These are phyloP conservation scores for Eucalyptus tenuipes DNA, from an alignment of 345 rosid species.

Conservation along the genomic window DNA sequence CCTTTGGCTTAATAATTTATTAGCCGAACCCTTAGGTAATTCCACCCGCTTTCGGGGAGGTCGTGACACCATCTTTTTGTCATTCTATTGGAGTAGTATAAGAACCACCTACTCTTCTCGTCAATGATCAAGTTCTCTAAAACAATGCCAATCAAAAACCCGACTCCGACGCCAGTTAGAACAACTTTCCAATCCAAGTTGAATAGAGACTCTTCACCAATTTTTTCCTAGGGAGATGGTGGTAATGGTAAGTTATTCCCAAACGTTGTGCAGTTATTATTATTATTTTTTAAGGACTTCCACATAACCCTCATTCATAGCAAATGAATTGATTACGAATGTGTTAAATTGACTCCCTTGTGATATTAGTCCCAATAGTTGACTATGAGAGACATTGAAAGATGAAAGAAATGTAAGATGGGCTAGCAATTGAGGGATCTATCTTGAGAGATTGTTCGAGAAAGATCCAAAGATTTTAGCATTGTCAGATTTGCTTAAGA, in stretches of 20 bases:
- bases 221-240: no score
- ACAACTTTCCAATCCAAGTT: no score
- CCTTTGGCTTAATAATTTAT: no score
- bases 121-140: no score
- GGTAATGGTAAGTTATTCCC: no score
- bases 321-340: not conserved
- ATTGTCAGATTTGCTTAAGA: not conserved
- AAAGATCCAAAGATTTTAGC: not conserved
- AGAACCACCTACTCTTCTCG: no score
- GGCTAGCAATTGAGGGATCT: not conserved
- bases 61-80: no score
- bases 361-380: not conserved
- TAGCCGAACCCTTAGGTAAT: no score
- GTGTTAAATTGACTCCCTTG: not conserved
- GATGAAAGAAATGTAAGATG: not conserved
- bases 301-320: not conserved
- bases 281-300: not conserved
- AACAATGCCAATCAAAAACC: no score
- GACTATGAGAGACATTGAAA: not conserved
- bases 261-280: not conserved
- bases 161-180: rapidly evolving
- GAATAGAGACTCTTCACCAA: no score
- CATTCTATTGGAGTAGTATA: no score
- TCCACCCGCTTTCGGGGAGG: no score
- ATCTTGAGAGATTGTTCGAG: not conserved